Percentiles rank a stretch among this genome's conserved stretches.
phyloP scores from a whole-genome alignment of 2,329 filamentous ascomycete species.

The Sporothrix protearum region DNA sequence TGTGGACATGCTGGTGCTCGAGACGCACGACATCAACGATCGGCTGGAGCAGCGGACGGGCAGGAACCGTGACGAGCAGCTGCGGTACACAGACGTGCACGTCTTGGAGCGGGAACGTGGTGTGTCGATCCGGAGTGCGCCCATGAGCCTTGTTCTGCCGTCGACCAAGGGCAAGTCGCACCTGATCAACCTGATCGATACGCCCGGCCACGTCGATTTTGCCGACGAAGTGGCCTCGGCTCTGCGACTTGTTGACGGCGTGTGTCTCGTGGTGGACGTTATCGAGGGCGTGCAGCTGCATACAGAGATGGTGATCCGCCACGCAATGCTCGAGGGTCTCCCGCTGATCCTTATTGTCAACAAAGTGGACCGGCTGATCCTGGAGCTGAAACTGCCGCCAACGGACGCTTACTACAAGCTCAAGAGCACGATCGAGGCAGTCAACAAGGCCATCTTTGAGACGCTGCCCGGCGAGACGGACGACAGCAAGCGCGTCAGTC shows the following conservation, averaged over 20 bases:
- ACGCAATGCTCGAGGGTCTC: constrained; percentile 84
- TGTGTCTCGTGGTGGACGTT: constrained; percentile 91
- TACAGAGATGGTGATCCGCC: constrained; percentile 95
- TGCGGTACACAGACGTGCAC: constrained; percentile 92
- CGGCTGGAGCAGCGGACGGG: constrained; percentile 77
- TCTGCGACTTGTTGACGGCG: constrained; percentile 81
- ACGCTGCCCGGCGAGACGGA: constrained; percentile 75
- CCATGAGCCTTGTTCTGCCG: constrained; percentile 89
- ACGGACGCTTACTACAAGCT: constrained; percentile 98
- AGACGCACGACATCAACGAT: constrained; percentile 84
- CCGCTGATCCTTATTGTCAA: constrained; percentile 90
- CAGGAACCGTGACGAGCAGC: constrained; percentile 78
- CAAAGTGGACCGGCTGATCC: constrained; percentile 92
- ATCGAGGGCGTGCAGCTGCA: constrained; percentile 99
- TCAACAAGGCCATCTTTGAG: constrained; percentile 92
- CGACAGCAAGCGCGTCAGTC: constrained; percentile 76
- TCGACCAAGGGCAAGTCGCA: constrained; percentile 91
- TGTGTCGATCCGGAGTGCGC: constrained; percentile 84
- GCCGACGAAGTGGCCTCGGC: constrained; percentile 93
- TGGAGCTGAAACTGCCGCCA: constrained; percentile 90
- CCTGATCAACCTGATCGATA: constrained; percentile 91
- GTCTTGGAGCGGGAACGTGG: constrained; percentile 84
- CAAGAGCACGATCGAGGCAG: constrained; percentile 96
- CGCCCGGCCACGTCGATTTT: constrained; percentile 96
- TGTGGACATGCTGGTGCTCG: constrained; percentile 95